A percentile compares a stretch with the other conserved stretches of the same genome.
These are phyloP conservation scores for Fusarium graminum DNA, from an alignment of 2,329 filamentous ascomycete species.

Conservation along the genomic window DNA sequence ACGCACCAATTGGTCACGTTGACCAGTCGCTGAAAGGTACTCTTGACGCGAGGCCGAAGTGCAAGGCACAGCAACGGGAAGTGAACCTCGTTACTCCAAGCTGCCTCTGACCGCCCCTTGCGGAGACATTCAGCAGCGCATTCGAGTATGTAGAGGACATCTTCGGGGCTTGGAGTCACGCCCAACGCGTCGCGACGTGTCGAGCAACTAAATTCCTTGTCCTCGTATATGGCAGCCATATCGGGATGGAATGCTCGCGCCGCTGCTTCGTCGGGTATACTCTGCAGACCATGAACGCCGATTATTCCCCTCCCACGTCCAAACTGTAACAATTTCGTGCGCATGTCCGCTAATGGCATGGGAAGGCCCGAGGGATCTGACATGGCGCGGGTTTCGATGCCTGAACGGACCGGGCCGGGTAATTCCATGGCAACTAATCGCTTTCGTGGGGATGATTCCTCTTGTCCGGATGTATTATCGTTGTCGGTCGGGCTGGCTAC, in stretches of 20 bases:
- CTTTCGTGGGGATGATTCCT: background rate
- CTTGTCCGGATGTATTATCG: background rate
- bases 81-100: conserved; percentile 11
- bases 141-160: conserved; percentile 12
- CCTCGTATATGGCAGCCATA: conserved; percentile 2
- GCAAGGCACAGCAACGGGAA: background rate
- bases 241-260: background rate
- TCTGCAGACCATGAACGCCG: rapidly evolving
- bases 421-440: conserved; percentile 7
- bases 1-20: background rate
- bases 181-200: background rate
- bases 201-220: background rate
- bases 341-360: rapidly evolving
- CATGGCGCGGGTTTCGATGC: conserved; percentile 1
- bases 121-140: background rate
- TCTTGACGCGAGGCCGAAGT: background rate
- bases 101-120: background rate
- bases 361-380: background rate
- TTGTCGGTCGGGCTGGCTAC: background rate
- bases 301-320: background rate
- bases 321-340: background rate
- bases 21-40: background rate
- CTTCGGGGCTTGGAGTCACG: background rate
- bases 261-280: background rate
- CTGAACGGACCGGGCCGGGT: background rate